Percentiles rank a stretch among this genome's conserved stretches.
Conservation (phyloP, 179 eudicot genomes). For the Beta macrorhiza region DNA sequence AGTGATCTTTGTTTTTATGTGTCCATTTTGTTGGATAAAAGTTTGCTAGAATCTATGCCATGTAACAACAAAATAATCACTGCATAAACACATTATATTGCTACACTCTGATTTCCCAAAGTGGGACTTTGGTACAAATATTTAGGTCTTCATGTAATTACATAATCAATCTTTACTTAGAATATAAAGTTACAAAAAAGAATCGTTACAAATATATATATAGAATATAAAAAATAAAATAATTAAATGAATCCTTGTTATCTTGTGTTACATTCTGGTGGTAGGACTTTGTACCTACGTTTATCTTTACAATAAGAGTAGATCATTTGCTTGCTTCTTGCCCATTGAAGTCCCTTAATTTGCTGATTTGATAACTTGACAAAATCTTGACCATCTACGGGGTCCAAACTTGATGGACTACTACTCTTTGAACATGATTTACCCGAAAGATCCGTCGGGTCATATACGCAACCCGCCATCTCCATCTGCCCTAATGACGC, state of each 20-base stretch:
- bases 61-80: slow-evolving; percentile 10
- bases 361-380: slow-evolving; percentile 66
- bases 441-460: slow-evolving; percentile 35
- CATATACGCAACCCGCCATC: slow-evolving; percentile 60
- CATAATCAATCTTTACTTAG: slow-evolving; percentile 7
- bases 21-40: slow-evolving; percentile 2
- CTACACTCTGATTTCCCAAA: slow-evolving; percentile 7
- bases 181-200: not conserved
- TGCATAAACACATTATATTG: not conserved
- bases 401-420: slow-evolving; percentile 64
- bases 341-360: slow-evolving; percentile 70
- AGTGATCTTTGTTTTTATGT: slow-evolving; percentile 6
- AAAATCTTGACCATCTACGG: slow-evolving; percentile 74
- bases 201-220: slow-evolving; percentile 1
- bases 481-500: slow-evolving; percentile 56
- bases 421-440: slow-evolving; percentile 43
- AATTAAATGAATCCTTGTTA: slow-evolving; percentile 19
- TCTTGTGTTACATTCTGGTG: slow-evolving; percentile 59
- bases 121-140: slow-evolving; percentile 2
- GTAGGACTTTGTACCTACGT: slow-evolving; percentile 63
- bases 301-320: slow-evolving; percentile 90
- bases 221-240: not conserved
- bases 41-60: not conserved
- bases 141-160: not conserved
- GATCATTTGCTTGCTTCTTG: slow-evolving; percentile 60